phyloP scores from a whole-genome alignment of 495 filamentous ascomycete species.

The Hypomontagnella submonticulosa region DNA sequence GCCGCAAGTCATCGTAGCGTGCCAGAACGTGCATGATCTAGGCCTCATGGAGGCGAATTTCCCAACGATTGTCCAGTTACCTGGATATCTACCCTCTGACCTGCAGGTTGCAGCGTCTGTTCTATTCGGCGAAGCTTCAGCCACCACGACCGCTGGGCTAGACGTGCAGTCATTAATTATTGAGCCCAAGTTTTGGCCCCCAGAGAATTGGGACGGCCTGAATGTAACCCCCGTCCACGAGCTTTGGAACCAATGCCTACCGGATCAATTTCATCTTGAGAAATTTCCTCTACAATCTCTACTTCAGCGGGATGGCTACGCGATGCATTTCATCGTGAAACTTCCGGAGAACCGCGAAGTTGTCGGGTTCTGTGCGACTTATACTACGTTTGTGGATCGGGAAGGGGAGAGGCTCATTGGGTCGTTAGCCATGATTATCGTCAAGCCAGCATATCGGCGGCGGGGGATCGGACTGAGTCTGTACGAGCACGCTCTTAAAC shows the following conservation, averaged over 20 bases:
- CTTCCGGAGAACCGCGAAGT: constrained; percentile 60
- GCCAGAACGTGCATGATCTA: constrained; percentile 53
- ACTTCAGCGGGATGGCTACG: constrained; percentile 68
- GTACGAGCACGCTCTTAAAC: constrained; percentile 63
- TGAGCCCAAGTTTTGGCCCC: constrained; percentile 57
- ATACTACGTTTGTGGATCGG: constrained; percentile 65
- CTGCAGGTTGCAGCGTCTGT: constrained; percentile 65
- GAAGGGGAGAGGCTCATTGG: constrained; percentile 65
- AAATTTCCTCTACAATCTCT: constrained; percentile 60
- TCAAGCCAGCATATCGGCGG: constrained; percentile 62
- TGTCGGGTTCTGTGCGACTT: constrained; percentile 70
- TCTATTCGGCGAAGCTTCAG: constrained; percentile 60
- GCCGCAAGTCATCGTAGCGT: constrained; percentile 63
- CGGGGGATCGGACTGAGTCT: constrained; percentile 67
- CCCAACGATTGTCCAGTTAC: constrained; percentile 59
- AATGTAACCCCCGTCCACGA: constrained; percentile 57
- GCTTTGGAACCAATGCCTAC: constrained; percentile 63
- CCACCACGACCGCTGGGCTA: constrained; percentile 29
- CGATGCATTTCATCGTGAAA: constrained; percentile 70
- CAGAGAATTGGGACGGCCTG: constrained; percentile 59
- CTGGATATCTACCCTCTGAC: constrained; percentile 60
- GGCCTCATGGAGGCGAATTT: constrained; percentile 54
- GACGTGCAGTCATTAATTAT: constrained; percentile 53
- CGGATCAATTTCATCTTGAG: constrained; percentile 57
- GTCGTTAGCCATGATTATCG: constrained; percentile 68